Conservation (phyloP, 495 filamentous ascomycete species). For the Xylaria venustula region DNA sequence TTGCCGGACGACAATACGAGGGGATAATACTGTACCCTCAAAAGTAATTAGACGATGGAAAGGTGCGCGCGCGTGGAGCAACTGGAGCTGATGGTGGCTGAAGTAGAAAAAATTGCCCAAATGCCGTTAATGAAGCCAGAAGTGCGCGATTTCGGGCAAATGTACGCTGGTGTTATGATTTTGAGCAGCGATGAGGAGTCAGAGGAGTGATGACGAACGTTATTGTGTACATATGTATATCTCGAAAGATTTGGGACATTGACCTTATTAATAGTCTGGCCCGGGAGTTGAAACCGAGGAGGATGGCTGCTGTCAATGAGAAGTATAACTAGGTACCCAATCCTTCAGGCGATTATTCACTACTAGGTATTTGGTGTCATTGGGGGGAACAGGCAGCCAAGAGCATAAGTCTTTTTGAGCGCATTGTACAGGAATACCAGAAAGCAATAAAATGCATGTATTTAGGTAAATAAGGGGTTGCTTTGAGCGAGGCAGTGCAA, state of each 20-base stretch:
- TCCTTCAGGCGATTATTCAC: not conserved
- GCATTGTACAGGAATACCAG: too few relatives aligned
- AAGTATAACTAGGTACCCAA: conserved; percentile 4
- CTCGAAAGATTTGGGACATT: conserved; percentile 22
- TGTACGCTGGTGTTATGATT: conserved; percentile 8
- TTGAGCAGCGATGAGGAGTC: not conserved
- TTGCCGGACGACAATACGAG: conserved; percentile 86
- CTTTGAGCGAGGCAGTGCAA: too few relatives aligned
- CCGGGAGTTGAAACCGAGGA: conserved; percentile 4
- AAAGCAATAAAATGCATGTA: too few relatives aligned
- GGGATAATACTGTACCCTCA: conserved; percentile 78
- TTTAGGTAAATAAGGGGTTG: too few relatives aligned
- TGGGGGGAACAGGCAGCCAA: not conserved
- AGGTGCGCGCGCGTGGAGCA: not conserved
- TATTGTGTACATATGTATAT: conserved; percentile 34
- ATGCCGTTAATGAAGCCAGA: not conserved
- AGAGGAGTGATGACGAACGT: conserved; percentile 12
- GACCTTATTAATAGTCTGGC: conserved; percentile 7
- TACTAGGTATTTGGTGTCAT: too few relatives aligned
- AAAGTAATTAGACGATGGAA: conserved; percentile 33
- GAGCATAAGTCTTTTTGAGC: too few relatives aligned
- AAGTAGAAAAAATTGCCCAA: not conserved
- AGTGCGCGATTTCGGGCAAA: not conserved
- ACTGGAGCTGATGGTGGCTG: not conserved
- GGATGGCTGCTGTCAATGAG: conserved; percentile 6